Conservation (phyloP, 2,329 filamentous ascomycete species). For the Orbilia oligospora region DNA sequence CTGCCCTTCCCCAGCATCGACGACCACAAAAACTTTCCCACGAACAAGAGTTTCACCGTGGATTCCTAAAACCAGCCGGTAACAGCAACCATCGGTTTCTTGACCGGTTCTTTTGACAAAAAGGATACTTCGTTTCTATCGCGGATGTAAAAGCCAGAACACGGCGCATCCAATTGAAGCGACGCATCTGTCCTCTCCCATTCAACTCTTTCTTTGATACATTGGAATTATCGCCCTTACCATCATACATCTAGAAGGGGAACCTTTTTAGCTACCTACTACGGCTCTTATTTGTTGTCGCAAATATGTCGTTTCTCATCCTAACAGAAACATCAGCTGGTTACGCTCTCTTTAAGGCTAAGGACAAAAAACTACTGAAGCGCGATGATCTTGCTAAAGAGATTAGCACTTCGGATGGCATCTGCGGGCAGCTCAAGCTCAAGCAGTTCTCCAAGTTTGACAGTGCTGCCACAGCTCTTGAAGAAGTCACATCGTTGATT, state of each 20-base stretch:
- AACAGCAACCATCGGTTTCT: not conserved
- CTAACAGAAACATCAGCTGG: conserved; percentile 94
- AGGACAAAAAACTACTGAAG: conserved; percentile 98
- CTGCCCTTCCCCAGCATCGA: conserved; percentile 11
- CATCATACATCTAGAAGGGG: not conserved
- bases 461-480: conserved; percentile 88
- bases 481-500: conserved; percentile 88
- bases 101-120: not conserved
- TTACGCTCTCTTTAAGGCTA: conserved; percentile 97
- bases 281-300: conserved; percentile 64
- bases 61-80: not conserved
- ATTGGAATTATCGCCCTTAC: not conserved
- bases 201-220: conserved; percentile 4
- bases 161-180: conserved; percentile 6
- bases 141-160: not conserved
- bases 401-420: conserved; percentile 83
- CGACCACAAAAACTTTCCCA: conserved; percentile 14
- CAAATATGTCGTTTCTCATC: conserved; percentile 86
- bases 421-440: conserved; percentile 89
- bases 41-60: conserved; percentile 1
- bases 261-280: not conserved
- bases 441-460: conserved; percentile 99
- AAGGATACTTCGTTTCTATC: not conserved
- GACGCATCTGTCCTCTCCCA: too few species aligned
- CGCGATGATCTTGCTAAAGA: conserved; percentile 83